Evolutionary conservation across 163 green algal genomes (phyloP).

Genomic region (Prototheca stagnorum): DNA sequence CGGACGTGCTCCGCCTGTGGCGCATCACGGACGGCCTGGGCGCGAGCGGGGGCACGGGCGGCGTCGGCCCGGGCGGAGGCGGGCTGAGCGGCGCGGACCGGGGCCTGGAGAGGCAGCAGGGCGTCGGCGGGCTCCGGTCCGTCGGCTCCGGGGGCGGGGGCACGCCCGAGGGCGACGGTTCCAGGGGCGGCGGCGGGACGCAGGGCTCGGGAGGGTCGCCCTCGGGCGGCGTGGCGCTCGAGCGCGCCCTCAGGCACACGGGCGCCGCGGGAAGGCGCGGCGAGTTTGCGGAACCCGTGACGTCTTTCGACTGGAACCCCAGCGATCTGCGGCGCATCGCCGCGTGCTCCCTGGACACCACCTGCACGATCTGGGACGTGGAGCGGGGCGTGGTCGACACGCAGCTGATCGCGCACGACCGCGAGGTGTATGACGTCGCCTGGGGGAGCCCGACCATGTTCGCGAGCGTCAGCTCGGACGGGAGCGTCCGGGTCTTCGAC

Average conservation of each 20-base stretch:
- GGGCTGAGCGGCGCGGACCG: no score
- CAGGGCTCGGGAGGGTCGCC: no score
- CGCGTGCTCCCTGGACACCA: conserved; percentile 86
- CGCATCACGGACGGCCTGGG: conserved; percentile 33
- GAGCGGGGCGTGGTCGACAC: conserved; percentile 81
- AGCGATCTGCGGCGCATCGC: conserved; percentile 65
- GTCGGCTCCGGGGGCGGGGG: no score
- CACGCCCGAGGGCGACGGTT: no score
- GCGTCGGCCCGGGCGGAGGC: no score
- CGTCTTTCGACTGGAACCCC: conserved; percentile 96
- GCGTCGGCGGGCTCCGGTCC: no score
- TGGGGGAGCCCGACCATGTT: conserved; percentile 92
- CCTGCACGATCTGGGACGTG: conserved; percentile 93
- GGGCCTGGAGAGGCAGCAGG: no score
- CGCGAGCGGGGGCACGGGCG: no score
- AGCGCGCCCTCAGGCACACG: conserved; percentile 54
- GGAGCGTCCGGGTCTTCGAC: conserved; percentile 90
- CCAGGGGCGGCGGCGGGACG: no score
- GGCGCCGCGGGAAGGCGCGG: no score
- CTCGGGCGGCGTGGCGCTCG: conserved; percentile 39
- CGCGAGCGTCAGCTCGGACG: conserved; percentile 81
- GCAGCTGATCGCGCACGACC: conserved; percentile 80
- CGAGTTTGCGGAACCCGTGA: conserved; percentile 78
- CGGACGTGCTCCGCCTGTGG: conserved; percentile 83
- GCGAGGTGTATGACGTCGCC: conserved; percentile 90